Conservation (phyloP, 306 rosid genomes). For the Vigna mungo region DNA sequence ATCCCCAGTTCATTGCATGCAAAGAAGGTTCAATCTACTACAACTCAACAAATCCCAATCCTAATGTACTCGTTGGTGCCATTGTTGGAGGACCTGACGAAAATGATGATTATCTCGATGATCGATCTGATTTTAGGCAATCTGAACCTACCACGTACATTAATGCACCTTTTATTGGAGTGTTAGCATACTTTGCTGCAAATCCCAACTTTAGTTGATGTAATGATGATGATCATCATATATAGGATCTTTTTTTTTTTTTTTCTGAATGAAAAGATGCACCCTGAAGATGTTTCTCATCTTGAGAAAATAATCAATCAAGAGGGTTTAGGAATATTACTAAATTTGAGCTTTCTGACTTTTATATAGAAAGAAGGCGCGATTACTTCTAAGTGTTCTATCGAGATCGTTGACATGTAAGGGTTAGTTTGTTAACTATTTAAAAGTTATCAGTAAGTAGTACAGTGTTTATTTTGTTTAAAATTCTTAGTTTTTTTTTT, state of each 20-base stretch:
- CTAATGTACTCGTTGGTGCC: conserved; percentile 76
- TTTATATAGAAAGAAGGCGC: background rate
- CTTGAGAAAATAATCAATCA: conserved; percentile 54
- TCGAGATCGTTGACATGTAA: background rate
- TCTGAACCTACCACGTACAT: conserved; percentile 91
- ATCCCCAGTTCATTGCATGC: conserved; percentile 67
- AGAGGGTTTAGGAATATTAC: conserved; percentile 28
- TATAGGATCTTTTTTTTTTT: conserved; percentile 10
- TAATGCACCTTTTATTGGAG: conserved; percentile 91
- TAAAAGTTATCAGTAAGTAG: background rate
- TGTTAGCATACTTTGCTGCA: conserved; percentile 69
- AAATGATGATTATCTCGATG: conserved; percentile 69
- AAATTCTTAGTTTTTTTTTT: background rate
- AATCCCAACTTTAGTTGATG: conserved; percentile 55
- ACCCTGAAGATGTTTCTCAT: conserved; percentile 55
- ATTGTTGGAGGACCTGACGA: conserved; percentile 85
- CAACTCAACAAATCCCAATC: conserved; percentile 72
- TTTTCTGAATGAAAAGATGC: conserved; percentile 19
- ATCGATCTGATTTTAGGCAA: conserved; percentile 68
- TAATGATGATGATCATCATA: background rate
- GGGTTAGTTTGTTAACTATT: background rate
- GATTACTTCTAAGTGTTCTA: background rate
- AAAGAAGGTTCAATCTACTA: conserved; percentile 73
- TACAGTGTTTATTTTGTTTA: background rate
- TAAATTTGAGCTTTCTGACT: conserved; percentile 27